Conservation (phyloP, 495 filamentous ascomycete species). For the Articulospora tetracladia region DNA sequence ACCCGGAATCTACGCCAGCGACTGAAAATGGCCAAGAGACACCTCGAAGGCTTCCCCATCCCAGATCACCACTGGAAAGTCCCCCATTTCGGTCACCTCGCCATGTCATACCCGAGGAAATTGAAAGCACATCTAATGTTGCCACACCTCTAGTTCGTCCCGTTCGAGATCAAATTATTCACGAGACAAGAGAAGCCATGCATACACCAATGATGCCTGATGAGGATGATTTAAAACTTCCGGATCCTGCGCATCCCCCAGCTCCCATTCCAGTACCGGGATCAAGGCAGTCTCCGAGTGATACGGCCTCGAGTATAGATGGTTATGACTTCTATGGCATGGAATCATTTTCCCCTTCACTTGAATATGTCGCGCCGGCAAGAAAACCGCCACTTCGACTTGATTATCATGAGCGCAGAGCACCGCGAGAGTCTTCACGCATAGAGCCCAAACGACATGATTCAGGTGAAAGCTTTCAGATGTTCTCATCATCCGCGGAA, state of each 20-base stretch:
- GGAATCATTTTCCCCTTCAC: slow-evolving; percentile 39
- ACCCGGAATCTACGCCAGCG: neutral
- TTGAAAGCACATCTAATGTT: slow-evolving; percentile 72
- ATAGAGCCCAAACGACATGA: slow-evolving; percentile 53
- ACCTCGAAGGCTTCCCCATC: slow-evolving; percentile 28
- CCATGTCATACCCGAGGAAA: slow-evolving; percentile 45
- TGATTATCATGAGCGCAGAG: slow-evolving; percentile 30
- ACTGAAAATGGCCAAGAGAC: slow-evolving; percentile 31
- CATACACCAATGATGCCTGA: slow-evolving; percentile 37
- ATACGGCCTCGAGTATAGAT: slow-evolving; percentile 42
- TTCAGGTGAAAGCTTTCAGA: slow-evolving; percentile 76
- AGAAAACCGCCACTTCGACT: slow-evolving; percentile 26
- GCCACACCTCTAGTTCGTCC: slow-evolving; percentile 75
- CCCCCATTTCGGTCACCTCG: slow-evolving; percentile 18
- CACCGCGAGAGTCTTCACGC: slow-evolving; percentile 13
- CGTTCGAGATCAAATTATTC: slow-evolving; percentile 28
- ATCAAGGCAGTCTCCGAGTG: slow-evolving; percentile 16
- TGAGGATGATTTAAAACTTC: slow-evolving; percentile 21
- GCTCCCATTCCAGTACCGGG: slow-evolving; percentile 32
- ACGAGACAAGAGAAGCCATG: slow-evolving; percentile 39
- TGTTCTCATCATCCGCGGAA: slow-evolving; percentile 76
- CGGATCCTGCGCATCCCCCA: slow-evolving; percentile 18
- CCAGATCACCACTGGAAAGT: slow-evolving; percentile 14
- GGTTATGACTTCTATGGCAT: slow-evolving; percentile 56
- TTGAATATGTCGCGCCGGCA: slow-evolving; percentile 34